Evolutionary conservation across 2,329 filamentous ascomycete species (phyloP).

Genomic region (Aspergillus fischeri): DNA sequence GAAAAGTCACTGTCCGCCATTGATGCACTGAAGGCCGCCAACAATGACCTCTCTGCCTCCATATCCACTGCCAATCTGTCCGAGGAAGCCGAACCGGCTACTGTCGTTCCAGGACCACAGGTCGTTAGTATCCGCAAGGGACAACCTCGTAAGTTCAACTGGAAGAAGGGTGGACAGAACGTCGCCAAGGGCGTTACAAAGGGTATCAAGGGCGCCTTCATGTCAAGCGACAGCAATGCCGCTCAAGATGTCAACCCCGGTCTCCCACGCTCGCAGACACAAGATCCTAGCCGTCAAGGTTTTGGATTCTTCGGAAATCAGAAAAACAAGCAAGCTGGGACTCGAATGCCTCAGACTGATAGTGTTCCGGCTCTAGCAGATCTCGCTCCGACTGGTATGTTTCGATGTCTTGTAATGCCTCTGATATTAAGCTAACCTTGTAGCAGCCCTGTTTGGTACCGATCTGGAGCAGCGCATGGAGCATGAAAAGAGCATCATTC

Average conservation of each 20-base stretch:
- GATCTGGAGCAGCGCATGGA: conserved; percentile 83
- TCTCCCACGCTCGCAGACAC: conserved; percentile 36
- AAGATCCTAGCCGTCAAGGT: conserved; percentile 52
- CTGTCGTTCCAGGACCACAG: conserved; percentile 70
- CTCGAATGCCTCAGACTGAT: conserved; percentile 41
- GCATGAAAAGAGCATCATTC: conserved; percentile 83
- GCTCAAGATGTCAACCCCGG: conserved; percentile 26
- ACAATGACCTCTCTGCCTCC: conserved; percentile 52
- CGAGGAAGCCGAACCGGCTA: conserved; percentile 61
- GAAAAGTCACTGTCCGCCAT: conserved; percentile 46
- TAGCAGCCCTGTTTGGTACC: conserved; percentile 71
- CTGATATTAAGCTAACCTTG: conserved; percentile 7
- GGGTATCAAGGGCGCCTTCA: conserved; percentile 88
- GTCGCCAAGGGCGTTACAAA: conserved; percentile 93
- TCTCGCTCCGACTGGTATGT: conserved; percentile 37
- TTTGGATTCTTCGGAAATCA: conserved; percentile 66
- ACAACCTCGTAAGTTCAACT: conserved; percentile 94
- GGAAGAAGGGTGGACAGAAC: conserved; percentile 94
- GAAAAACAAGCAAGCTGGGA: conserved; percentile 39
- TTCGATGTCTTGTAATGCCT: background rate
- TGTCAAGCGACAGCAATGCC: conserved; percentile 58
- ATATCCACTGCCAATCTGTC: conserved; percentile 52
- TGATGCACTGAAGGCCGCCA: conserved; percentile 43
- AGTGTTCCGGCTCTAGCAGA: conserved; percentile 40
- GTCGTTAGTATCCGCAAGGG: conserved; percentile 93